phyloP scores from a whole-genome alignment of 495 filamentous ascomycete genomes.

The Penicillium psychrofluorescens region DNA sequence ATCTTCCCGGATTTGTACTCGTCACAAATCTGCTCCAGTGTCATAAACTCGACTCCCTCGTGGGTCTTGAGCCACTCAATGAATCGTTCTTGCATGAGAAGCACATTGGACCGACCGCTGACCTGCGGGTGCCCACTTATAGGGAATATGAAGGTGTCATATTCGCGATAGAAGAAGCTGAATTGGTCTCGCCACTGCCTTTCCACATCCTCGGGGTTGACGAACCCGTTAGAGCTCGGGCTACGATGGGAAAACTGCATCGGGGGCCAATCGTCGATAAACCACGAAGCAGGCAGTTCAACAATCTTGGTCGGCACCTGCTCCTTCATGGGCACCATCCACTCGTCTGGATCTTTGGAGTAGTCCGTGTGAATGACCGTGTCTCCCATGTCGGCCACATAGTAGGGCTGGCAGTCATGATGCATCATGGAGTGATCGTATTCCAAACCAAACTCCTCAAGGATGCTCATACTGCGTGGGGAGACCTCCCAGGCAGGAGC shows the following conservation, averaged over 20 bases:
- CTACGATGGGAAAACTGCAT: conserved; percentile 43
- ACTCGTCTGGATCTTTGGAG: conserved; percentile 38
- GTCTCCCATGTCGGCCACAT: conserved; percentile 35
- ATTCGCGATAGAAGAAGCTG: conserved; percentile 53
- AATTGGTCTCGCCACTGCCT: conserved; percentile 54
- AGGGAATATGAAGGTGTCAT: conserved; percentile 55
- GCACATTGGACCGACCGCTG: conserved; percentile 48
- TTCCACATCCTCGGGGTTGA: conserved; percentile 48
- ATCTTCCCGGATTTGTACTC: conserved; percentile 36
- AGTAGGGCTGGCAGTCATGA: conserved; percentile 52
- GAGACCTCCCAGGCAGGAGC: conserved; percentile 45
- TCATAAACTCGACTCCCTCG: conserved; percentile 48
- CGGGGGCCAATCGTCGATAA: conserved; percentile 49
- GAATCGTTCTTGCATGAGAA: conserved; percentile 50
- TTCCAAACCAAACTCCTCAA: conserved; percentile 31
- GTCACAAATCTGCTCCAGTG: conserved; percentile 49
- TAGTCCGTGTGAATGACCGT: conserved; percentile 45
- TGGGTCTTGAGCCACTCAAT: conserved; percentile 41
- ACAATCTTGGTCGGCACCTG: conserved; percentile 42
- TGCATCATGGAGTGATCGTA: conserved; percentile 44
- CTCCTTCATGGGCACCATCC: conserved; percentile 48
- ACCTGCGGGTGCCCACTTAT: conserved; percentile 57
- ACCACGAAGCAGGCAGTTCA: conserved; percentile 52
- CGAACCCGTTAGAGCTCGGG: conserved; percentile 47
- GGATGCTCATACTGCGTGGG: conserved; percentile 42